A percentile compares a stretch with the other conserved stretches of the same genome.
Conservation (phyloP, 805 yeast species). For the Torulaspora franciscae region DNA sequence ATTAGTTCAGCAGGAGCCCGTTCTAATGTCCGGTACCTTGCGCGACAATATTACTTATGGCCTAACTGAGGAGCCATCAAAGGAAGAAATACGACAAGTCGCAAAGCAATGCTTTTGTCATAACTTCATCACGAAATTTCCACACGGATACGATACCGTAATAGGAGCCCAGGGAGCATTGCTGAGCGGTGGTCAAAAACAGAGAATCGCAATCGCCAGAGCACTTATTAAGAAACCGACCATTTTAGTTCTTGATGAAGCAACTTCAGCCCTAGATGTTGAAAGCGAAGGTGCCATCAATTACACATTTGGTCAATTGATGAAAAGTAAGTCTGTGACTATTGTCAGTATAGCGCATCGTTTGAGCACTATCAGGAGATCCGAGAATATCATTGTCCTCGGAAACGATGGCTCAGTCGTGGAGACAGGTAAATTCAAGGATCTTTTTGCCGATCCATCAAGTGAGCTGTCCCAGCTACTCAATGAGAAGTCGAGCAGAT, state of each 20-base stretch:
- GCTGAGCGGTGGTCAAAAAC: constrained; percentile 92
- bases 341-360: constrained; percentile 92
- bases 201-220: constrained; percentile 81
- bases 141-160: constrained; percentile 59
- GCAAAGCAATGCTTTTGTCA: constrained; percentile 53
- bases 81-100: constrained; percentile 42
- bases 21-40: constrained; percentile 74
- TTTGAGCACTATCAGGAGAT: constrained; percentile 80
- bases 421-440: constrained; percentile 63
- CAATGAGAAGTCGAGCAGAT: constrained; percentile 35
- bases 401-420: constrained; percentile 77
- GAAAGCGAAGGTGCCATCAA: constrained; percentile 73
- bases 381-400: constrained; percentile 78
- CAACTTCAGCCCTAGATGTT: constrained; percentile 82
- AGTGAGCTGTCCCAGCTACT: constrained; percentile 39
- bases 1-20: constrained; percentile 75
- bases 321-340: constrained; percentile 58
- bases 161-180: constrained; percentile 63
- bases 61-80: constrained; percentile 57
- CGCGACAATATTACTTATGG: constrained; percentile 76
- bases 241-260: constrained; percentile 76
- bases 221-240: constrained; percentile 73
- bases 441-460: constrained; percentile 45
- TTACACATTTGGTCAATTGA: constrained; percentile 62
- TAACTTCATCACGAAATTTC: constrained; percentile 54